Conservation (phyloP, 805 yeast species). For the Candida tallmaniae region DNA sequence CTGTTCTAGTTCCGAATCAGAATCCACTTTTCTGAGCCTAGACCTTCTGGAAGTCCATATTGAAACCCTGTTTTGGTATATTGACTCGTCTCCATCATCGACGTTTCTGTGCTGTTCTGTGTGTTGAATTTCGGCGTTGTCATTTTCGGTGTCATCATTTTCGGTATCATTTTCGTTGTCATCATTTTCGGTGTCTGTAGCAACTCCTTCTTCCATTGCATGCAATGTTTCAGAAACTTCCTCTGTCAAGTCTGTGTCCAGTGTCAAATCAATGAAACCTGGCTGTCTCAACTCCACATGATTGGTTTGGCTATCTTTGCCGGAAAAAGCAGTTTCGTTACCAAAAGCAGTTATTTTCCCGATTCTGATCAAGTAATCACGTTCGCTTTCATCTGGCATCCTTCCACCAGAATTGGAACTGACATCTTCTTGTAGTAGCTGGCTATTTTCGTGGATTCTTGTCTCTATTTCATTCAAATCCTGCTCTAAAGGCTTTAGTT, state of each 20-base stretch:
- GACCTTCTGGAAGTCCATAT: conserved; percentile 59
- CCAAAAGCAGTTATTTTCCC: conserved; percentile 96
- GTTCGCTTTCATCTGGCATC: conserved; percentile 70
- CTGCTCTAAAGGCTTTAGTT: conserved; percentile 46
- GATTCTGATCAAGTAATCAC: conserved; percentile 77
- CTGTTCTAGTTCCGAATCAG: conserved; percentile 51
- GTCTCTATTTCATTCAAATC: conserved; percentile 56
- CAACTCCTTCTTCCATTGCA: neutral
- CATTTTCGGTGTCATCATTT: conserved; percentile 16
- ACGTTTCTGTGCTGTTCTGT: conserved; percentile 30
- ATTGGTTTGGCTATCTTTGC: conserved; percentile 21
- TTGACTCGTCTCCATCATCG: conserved; percentile 80
- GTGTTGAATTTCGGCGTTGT: conserved; percentile 15
- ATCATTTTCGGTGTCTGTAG: neutral
- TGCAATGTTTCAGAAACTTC: neutral
- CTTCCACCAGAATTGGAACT: conserved; percentile 22
- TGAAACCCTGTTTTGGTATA: conserved; percentile 56
- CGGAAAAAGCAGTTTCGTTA: conserved; percentile 52
- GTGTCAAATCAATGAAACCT: no score
- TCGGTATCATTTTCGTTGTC: conserved; percentile 18
- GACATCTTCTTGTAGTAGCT: conserved; percentile 30
- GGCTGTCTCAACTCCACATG: conserved; percentile 49
- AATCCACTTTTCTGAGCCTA: conserved; percentile 30
- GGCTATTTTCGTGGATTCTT: conserved; percentile 33
- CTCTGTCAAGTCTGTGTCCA: conserved; percentile 9